Evolutionary conservation across 495 filamentous ascomycete species (phyloP).

Genomic region (Penicillium silybi): DNA sequence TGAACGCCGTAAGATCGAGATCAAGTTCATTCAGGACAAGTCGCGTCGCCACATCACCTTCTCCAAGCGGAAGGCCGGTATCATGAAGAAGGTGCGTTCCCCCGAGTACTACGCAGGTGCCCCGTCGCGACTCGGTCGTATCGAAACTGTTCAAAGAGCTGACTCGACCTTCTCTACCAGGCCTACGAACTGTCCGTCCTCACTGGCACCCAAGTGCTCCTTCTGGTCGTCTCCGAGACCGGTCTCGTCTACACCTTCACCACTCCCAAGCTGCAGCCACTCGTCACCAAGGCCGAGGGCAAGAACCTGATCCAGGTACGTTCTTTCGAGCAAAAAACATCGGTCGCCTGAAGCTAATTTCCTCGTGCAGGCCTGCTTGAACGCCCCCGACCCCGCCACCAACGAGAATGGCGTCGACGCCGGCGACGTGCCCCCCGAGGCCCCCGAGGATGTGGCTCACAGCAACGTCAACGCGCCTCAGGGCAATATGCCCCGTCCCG

Average conservation of each 20-base stretch:
- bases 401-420: slow-evolving; percentile 86
- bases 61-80: slow-evolving; percentile 99
- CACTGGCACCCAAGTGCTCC: slow-evolving; percentile 94
- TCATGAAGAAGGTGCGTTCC: slow-evolving; percentile 97
- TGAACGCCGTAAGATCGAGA: slow-evolving; percentile 99
- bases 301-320: slow-evolving; percentile 99
- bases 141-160: background rate
- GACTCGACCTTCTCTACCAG: slow-evolving; percentile 42
- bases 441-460: slow-evolving; percentile 54
- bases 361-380: slow-evolving; percentile 75
- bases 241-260: slow-evolving; percentile 99
- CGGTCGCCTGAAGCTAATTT: background rate
- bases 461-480: slow-evolving; percentile 50
- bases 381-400: slow-evolving; percentile 91
- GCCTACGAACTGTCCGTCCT: slow-evolving; percentile 97
- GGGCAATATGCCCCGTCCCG: slow-evolving; percentile 48
- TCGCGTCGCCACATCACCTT: slow-evolving; percentile 99
- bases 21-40: slow-evolving; percentile 99
- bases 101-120: background rate
- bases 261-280: slow-evolving; percentile 96
- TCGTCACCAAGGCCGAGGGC: slow-evolving; percentile 98
- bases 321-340: background rate
- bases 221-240: slow-evolving; percentile 97
- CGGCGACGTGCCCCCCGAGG: slow-evolving; percentile 51
- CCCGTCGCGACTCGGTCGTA: background rate